Evolutionary conservation across 768 basidiomycete species (phyloP).

Genomic region (Collybia nuda): DNA sequence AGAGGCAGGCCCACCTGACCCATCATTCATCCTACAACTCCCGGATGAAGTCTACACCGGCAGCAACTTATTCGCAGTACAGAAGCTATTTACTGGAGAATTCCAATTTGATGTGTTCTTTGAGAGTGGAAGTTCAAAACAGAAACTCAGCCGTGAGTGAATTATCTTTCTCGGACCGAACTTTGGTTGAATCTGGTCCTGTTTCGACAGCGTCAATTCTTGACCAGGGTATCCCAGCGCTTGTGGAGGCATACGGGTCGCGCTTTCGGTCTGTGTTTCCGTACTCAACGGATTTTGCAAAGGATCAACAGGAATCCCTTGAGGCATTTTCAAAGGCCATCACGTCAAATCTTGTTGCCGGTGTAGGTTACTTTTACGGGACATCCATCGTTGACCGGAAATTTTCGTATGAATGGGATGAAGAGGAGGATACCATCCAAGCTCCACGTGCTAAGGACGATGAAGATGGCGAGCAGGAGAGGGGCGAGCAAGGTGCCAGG

Average conservation of each 20-base stretch:
- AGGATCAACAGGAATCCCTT: slow-evolving; percentile 47
- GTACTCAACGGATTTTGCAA: slow-evolving; percentile 52
- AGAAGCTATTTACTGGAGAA: slow-evolving; percentile 80
- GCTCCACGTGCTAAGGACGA: slow-evolving; percentile 20
- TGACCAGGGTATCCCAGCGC: slow-evolving; percentile 67
- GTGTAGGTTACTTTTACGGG: slow-evolving; percentile 95
- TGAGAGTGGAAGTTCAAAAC: slow-evolving; percentile 70
- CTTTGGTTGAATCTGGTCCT: slow-evolving; percentile 3
- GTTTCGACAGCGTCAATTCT: slow-evolving; percentile 53
- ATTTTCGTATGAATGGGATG: slow-evolving; percentile 92
- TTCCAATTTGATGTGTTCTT: slow-evolving; percentile 92
- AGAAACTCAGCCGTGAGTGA: slow-evolving; percentile 62
- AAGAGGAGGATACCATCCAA: slow-evolving; percentile 43
- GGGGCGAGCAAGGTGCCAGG: slow-evolving; percentile 48
- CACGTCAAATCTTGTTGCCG: slow-evolving; percentile 89
- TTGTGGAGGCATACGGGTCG: slow-evolving; percentile 57
- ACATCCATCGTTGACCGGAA: slow-evolving; percentile 82
- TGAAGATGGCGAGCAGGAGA: slow-evolving; percentile 35
- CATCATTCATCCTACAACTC: slow-evolving; percentile 76
- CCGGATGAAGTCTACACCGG: slow-evolving; percentile 70
- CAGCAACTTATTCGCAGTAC: slow-evolving; percentile 84
- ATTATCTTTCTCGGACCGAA: background rate
- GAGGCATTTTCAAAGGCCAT: slow-evolving; percentile 82
- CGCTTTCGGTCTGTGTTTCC: slow-evolving; percentile 77
- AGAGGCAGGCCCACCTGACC: slow-evolving; percentile 59